Evolutionary conservation across 192 early-diverging fungal species (phyloP).

Genomic region (Phycomyces nitens): DNA sequence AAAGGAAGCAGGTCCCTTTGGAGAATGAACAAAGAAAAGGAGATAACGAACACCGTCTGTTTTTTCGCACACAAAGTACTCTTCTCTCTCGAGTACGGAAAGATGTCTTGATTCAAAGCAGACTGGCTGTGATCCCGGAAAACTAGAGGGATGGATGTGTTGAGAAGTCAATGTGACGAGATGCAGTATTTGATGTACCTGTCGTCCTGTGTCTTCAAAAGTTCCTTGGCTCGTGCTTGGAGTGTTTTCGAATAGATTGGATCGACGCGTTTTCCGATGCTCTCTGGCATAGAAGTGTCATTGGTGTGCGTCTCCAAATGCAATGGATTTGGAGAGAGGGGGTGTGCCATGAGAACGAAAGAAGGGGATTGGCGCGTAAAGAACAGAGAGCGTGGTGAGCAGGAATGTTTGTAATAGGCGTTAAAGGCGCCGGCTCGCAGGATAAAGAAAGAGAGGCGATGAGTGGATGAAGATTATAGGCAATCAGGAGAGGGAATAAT

Average conservation of each 20-base stretch:
- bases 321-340: slow-evolving; percentile 1
- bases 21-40: slow-evolving; percentile 43
- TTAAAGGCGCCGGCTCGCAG: background rate
- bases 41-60: slow-evolving; percentile 48
- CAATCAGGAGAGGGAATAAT: background rate
- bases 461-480: background rate
- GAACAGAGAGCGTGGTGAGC: too few relatives aligned
- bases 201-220: slow-evolving; percentile 26
- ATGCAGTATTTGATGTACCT: slow-evolving; percentile 22
- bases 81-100: slow-evolving; percentile 43
- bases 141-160: slow-evolving; percentile 32
- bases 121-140: slow-evolving; percentile 63
- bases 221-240: slow-evolving; percentile 27
- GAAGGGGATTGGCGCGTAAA: background rate
- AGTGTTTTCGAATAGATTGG: slow-evolving; percentile 33
- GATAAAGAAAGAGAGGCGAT: background rate
- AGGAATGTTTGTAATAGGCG: too few relatives aligned
- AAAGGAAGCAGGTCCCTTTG: slow-evolving; percentile 57
- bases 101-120: slow-evolving; percentile 49
- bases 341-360: slow-evolving; percentile 11
- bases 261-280: slow-evolving; percentile 39
- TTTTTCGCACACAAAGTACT: slow-evolving; percentile 63
- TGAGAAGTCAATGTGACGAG: background rate
- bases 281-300: slow-evolving; percentile 13
- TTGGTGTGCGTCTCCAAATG: background rate